These are phyloP conservation scores for Pseudogymnoascus sp. DNA, from an alignment of 2,329 filamentous ascomycete genomes.

Conservation along the genomic window DNA sequence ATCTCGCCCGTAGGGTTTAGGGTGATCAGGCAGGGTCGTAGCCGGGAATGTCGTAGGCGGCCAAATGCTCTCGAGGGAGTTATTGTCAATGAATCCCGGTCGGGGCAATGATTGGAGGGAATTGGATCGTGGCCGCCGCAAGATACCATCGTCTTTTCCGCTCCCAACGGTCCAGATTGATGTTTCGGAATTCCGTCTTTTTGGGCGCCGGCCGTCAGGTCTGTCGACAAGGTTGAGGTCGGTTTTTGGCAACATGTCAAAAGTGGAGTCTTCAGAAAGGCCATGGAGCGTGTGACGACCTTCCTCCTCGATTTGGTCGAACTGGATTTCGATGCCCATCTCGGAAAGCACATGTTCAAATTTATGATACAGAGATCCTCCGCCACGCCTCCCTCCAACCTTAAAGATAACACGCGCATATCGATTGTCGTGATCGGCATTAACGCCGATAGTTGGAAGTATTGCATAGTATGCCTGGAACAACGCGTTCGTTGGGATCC, in stretches of 20 bases:
- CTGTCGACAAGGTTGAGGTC: neutral
- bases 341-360: slow-evolving; percentile 60
- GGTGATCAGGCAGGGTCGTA: neutral
- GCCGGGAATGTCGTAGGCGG: neutral
- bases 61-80: neutral
- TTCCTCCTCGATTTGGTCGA: slow-evolving; percentile 36
- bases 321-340: slow-evolving; percentile 65
- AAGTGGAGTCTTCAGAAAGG: neutral
- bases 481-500: slow-evolving; percentile 65
- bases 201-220: slow-evolving; percentile 9
- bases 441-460: slow-evolving; percentile 60
- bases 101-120: slow-evolving; percentile 13
- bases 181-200: slow-evolving; percentile 29
- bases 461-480: slow-evolving; percentile 75
- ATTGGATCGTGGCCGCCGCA: slow-evolving; percentile 20
- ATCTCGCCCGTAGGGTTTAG: neutral
- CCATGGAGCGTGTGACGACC: neutral
- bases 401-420: slow-evolving; percentile 73
- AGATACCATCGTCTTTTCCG: slow-evolving; percentile 11
- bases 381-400: slow-evolving; percentile 58
- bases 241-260: neutral
- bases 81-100: neutral
- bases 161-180: slow-evolving; percentile 22
- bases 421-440: slow-evolving; percentile 65
- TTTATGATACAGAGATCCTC: slow-evolving; percentile 54